phyloP scores from a whole-genome alignment of 192 early-diverging fungal species.

The Coemansia brasiliensis region DNA sequence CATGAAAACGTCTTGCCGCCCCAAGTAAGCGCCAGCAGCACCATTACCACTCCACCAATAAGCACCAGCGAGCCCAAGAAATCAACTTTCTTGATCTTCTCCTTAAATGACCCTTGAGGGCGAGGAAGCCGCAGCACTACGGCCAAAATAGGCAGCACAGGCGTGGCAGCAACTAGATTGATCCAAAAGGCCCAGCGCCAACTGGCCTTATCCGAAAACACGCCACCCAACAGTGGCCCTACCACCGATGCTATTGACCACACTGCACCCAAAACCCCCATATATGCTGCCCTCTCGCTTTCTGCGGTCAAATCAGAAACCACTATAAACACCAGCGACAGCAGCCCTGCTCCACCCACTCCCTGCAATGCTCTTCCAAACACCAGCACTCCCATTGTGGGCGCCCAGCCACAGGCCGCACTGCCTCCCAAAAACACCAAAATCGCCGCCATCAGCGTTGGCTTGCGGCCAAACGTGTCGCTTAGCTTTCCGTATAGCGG shows the following conservation, averaged over 20 bases:
- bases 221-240: constrained; percentile 84
- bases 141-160: constrained; percentile 59
- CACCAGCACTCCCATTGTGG: constrained; percentile 66
- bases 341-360: constrained; percentile 78
- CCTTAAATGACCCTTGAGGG: constrained; percentile 50
- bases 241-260: constrained; percentile 77
- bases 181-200: constrained; percentile 80
- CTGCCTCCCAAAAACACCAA: constrained; percentile 79
- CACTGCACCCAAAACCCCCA: constrained; percentile 73
- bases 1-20: constrained; percentile 65
- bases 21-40: constrained; percentile 64
- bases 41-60: constrained; percentile 41
- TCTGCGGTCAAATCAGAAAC: constrained; percentile 82
- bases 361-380: constrained; percentile 76
- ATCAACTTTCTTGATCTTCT: constrained; percentile 70
- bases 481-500: constrained; percentile 78
- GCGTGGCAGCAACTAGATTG: constrained; percentile 77
- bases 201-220: constrained; percentile 66
- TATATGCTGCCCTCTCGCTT: constrained; percentile 82
- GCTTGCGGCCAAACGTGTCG: constrained; percentile 88
- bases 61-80: constrained; percentile 53
- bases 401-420: constrained; percentile 74
- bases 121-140: constrained; percentile 62
- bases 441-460: constrained; percentile 71
- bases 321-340: constrained; percentile 75